Percentiles rank a stretch among this genome's conserved stretches.
Conservation (phyloP, 2,329 filamentous ascomycete species). For the Talaromyces sp. region DNA sequence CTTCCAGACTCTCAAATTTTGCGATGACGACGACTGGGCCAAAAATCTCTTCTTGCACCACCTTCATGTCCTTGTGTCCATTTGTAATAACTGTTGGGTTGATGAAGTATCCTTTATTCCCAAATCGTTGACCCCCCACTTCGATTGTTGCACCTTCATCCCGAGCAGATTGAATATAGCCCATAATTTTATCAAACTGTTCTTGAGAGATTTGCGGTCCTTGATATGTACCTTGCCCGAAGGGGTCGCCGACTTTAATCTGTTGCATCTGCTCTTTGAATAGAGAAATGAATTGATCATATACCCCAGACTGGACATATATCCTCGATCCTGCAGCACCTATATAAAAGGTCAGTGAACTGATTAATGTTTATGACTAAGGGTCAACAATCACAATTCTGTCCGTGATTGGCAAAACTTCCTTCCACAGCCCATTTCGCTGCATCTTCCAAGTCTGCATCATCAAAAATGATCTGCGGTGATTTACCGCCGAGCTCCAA, state of each 20-base stretch:
- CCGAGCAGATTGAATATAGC: conserved; percentile 58
- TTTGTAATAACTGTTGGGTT: conserved; percentile 53
- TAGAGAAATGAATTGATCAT: conserved; percentile 53
- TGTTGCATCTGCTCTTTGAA: conserved; percentile 68
- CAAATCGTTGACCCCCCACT: conserved; percentile 63
- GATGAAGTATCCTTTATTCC: conserved; percentile 76
- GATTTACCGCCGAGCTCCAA: conserved; percentile 55
- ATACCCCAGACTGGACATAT: conserved; percentile 55
- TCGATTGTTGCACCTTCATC: conserved; percentile 58
- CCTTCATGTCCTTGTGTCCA: conserved; percentile 59
- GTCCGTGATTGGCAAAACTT: conserved; percentile 51
- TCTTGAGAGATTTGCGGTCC: conserved; percentile 75
- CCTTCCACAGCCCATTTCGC: conserved; percentile 38
- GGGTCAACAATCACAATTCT: conserved; percentile 48
- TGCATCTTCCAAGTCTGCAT: conserved; percentile 44
- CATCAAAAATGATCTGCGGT: conserved; percentile 52
- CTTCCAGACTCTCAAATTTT: conserved; percentile 51
- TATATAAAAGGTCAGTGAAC: not conserved
- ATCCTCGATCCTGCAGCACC: conserved; percentile 50
- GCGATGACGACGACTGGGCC: conserved; percentile 46
- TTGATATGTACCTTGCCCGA: conserved; percentile 71
- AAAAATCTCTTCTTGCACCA: conserved; percentile 70
- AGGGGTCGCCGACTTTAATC: conserved; percentile 70
- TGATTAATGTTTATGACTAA: not conserved
- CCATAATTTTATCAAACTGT: conserved; percentile 81